Conservation (phyloP, 208 protist genomes). For the Porcisia hertigi region DNA sequence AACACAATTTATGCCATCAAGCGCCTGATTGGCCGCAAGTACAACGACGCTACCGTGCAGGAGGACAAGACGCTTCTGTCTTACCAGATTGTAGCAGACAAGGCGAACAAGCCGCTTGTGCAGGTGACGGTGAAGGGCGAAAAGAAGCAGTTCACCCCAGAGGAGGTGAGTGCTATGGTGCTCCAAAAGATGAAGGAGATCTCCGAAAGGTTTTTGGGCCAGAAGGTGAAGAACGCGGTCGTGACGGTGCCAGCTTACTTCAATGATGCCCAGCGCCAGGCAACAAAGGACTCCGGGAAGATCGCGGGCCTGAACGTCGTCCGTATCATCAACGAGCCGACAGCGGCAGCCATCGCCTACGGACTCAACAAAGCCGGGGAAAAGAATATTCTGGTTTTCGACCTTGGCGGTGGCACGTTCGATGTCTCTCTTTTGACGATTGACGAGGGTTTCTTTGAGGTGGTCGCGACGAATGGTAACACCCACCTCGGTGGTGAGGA, state of each 20-base stretch:
- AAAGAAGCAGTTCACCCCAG: constrained; percentile 82
- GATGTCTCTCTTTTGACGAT: constrained; percentile 99
- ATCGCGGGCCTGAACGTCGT: constrained; percentile 98
- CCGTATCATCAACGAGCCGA: constrained; percentile 99
- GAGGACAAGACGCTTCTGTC: constrained; percentile 95
- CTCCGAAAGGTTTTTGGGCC: constrained; percentile 94
- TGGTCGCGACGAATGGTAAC: constrained; percentile 99
- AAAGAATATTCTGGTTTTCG: constrained; percentile 97
- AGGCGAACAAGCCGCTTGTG: constrained; percentile 77
- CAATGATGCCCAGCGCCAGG: constrained; percentile 99
- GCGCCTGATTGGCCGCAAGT: constrained; percentile 93
- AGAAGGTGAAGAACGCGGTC: constrained; percentile 94
- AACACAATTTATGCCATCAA: constrained; percentile 94
- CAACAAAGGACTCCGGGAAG: constrained; percentile 98
- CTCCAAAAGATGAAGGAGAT: constrained; percentile 94
- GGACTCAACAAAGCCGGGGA: constrained; percentile 95
- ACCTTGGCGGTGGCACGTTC: constrained; percentile 98
- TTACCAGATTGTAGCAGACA: constrained; percentile 86
- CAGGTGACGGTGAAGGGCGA: constrained; percentile 73
- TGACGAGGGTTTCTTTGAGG: constrained; percentile 99
- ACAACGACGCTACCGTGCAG: constrained; percentile 91
- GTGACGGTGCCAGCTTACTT: constrained; percentile 99
- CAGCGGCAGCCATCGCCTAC: constrained; percentile 99
- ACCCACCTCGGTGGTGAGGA: constrained; percentile 99
- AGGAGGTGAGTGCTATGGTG: constrained; percentile 90